phyloP scores from a whole-genome alignment of 1,139 yeast species.

The Wickerhamomyces sp. region DNA sequence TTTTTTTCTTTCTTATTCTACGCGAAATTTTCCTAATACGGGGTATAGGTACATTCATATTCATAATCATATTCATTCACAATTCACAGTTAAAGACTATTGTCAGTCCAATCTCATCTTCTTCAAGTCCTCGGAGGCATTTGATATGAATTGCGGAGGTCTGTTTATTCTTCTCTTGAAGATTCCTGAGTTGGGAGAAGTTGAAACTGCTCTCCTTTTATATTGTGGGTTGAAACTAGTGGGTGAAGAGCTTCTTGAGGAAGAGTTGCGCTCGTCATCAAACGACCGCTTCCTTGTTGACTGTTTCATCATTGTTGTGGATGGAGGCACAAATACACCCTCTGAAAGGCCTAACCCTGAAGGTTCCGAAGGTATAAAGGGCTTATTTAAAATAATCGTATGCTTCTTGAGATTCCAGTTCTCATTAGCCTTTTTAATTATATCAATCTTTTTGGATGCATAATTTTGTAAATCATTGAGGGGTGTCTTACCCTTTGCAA shows the following conservation, averaged over 20 bases:
- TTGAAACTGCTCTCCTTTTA: conserved; percentile 25
- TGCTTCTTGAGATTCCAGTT: conserved; percentile 23
- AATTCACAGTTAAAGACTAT: neutral
- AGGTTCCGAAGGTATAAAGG: too few species aligned
- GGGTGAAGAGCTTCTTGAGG: neutral
- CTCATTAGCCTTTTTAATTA: conserved; percentile 22
- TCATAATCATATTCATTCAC: too few species aligned
- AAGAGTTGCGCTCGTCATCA: conserved; percentile 9
- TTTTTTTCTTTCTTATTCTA: too few species aligned
- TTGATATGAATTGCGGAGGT: conserved; percentile 26
- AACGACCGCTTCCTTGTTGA: conserved; percentile 16
- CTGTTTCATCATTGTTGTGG: neutral
- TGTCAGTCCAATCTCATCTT: conserved; percentile 13
- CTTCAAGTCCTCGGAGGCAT: conserved; percentile 20
- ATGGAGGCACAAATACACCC: neutral
- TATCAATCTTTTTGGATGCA: conserved; percentile 19
- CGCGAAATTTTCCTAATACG: too few species aligned
- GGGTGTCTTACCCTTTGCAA: neutral
- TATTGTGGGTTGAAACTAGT: conserved; percentile 1
- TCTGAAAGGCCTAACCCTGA: too few species aligned
- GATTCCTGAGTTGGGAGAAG: conserved; percentile 20
- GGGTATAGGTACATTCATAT: too few species aligned
- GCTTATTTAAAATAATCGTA: conserved; percentile 3
- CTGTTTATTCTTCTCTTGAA: conserved; percentile 16
- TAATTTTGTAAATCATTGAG: neutral